Percentiles rank a stretch among this genome's conserved stretches.
These are phyloP conservation scores for Trichoderma sp. DNA, from an alignment of 2,329 filamentous ascomycete genomes.

Conservation along the genomic window DNA sequence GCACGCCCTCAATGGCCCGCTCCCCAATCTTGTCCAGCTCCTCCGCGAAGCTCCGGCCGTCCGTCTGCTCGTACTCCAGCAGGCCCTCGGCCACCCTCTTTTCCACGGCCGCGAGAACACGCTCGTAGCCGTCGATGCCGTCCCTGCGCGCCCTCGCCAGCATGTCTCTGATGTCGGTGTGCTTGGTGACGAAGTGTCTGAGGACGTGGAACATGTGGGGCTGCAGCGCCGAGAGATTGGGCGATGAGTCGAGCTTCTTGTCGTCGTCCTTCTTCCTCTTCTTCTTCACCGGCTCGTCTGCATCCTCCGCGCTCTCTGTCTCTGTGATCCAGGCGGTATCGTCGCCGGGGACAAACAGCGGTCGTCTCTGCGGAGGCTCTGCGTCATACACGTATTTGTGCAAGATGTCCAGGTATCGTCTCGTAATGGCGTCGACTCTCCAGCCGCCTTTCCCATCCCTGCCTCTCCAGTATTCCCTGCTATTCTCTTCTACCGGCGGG, in stretches of 20 bases:
- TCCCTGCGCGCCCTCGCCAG: conserved; percentile 66
- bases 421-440: conserved; percentile 80
- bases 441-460: conserved; percentile 77
- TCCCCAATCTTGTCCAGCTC: conserved; percentile 30
- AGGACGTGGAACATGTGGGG: conserved; percentile 91
- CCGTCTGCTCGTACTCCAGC: conserved; percentile 58
- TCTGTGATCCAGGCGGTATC: conserved; percentile 45
- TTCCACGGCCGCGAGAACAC: conserved; percentile 73
- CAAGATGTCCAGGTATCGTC: conserved; percentile 88
- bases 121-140: conserved; percentile 74
- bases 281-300: conserved; percentile 51
- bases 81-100: conserved; percentile 68
- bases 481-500: conserved; percentile 61
- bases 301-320: conserved; percentile 30
- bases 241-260: conserved; percentile 41
- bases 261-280: conserved; percentile 39
- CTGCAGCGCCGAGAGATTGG: conserved; percentile 78
- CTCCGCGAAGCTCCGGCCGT: conserved; percentile 48
- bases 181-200: conserved; percentile 71
- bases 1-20: conserved; percentile 34
- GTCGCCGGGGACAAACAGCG: conserved; percentile 68
- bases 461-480: conserved; percentile 83
- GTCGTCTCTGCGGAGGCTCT: conserved; percentile 63
- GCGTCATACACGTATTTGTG: conserved; percentile 70
- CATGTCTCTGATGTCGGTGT: conserved; percentile 83